Evolutionary conservation across 2,329 filamentous ascomycete genomes (phyloP), one percentile per base, ranked within the genome.

Genomic region (Sphaerostilbella broomeana): DNA sequence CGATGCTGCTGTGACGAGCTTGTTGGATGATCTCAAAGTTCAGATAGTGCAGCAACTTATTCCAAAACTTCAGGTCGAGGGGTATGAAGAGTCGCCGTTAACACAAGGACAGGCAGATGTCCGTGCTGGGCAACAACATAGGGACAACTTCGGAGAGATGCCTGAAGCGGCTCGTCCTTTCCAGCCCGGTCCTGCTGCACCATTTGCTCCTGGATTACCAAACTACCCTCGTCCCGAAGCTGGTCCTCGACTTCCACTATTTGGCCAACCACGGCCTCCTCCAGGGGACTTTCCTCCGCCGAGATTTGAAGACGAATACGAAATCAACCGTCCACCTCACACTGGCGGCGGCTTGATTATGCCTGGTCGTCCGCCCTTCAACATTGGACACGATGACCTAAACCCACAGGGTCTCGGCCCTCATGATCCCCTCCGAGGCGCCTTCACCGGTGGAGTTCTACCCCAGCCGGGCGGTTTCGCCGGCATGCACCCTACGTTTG

Each of bases 401-500:
- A 84, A 97, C 52, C 92, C 92, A 2, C 82, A 82, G 8, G 86
- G 86, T 1, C 66, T 98, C 0, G 89, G 88, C 0, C 89, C 89
- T 0, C 70, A 88, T 51, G 89, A 95, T 59, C 88, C 90, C 10
- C 63, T 95, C 3, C 68, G 84, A 21, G 75, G 77, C 4, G 73
- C 75, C 3, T 76, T 86, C 40, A 75, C 73, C 30, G 75, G 77
- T 20, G 71, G 75, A n/a, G 73, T 77, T 0, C 61, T 79, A 5
- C 68, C 70, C 16, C 65, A 71, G n/a, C 68, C 70, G 1, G 75
- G 77, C 11, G 75, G 79, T 15, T 74, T 74, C 9, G 79, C 83
- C 10, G 92, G 92, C 1, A 98, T 98, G 92, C 86, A 95, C 61
- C 92, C 92, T 1, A 94, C 89, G 0, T 92, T 95, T 58, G 87